Conservation (phyloP, 441 rosid genomes). For the Adansonia madagascariensis region DNA sequence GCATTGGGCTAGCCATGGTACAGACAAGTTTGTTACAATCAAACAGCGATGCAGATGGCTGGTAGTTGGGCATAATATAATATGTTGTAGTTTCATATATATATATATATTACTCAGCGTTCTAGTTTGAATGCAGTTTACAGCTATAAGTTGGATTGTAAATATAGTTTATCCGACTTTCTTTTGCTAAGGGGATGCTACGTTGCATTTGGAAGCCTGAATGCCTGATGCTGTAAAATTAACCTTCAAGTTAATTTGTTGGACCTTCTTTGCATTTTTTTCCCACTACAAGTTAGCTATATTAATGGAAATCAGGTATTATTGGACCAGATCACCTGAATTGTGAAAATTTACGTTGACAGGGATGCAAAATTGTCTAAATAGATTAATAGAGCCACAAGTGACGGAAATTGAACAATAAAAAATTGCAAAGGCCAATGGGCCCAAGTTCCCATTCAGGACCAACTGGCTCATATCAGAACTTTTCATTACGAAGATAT, state of each 20-base stretch:
- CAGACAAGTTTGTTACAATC: conserved; percentile 62
- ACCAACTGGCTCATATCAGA: no score
- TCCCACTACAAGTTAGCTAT: background rate
- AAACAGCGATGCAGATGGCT: conserved; percentile 37
- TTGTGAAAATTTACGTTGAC: background rate
- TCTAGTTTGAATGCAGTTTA: conserved; percentile 24
- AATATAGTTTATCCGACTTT: conserved; percentile 13
- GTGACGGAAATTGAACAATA: no score
- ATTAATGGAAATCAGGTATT: no score
- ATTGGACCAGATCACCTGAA: background rate
- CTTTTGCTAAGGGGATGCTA: background rate
- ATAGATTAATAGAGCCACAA: no score
- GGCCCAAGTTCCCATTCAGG: no score
- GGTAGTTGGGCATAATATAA: background rate
- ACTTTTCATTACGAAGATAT: no score
- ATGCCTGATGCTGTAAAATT: background rate
- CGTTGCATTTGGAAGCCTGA: background rate
- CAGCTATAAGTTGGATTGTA: conserved; percentile 18
- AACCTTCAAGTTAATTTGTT: background rate
- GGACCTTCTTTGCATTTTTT: background rate
- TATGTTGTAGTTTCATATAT: conserved; percentile 11
- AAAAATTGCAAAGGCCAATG: no score
- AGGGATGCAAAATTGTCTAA: background rate
- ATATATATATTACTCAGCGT: background rate
- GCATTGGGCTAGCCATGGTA: conserved; percentile 71